Conservation (phyloP, 495 filamentous ascomycete genomes). For the Penicillium cinerascens region DNA sequence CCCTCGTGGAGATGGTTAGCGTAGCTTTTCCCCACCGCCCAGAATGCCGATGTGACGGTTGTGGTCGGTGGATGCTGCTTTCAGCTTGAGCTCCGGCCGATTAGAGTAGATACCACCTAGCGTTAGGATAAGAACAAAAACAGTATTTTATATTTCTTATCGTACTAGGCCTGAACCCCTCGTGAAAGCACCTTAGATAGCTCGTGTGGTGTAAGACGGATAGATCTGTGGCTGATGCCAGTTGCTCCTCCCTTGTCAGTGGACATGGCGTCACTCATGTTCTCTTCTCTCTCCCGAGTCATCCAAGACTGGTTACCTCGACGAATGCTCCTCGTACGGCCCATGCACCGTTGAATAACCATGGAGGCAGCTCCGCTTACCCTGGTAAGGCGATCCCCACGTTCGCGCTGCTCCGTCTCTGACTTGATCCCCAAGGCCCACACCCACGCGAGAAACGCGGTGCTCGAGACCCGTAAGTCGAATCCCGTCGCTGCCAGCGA, state of each 20-base stretch:
- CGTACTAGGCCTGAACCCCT: neutral
- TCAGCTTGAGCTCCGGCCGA: constrained; percentile 1
- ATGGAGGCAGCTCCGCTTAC: constrained; percentile 64
- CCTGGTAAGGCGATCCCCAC: constrained; percentile 38
- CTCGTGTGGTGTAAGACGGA: neutral
- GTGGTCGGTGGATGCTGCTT: constrained; percentile 7
- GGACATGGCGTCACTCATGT: constrained; percentile 5
- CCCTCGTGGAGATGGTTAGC: neutral
- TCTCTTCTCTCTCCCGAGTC: neutral
- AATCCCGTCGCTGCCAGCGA: constrained; percentile 77
- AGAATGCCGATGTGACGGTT: constrained; percentile 23
- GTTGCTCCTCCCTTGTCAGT: neutral
- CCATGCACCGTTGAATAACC: neutral
- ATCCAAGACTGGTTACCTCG: neutral
- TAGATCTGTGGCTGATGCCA: neutral
- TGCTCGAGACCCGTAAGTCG: constrained; percentile 69
- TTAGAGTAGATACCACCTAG: neutral
- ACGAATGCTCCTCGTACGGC: neutral
- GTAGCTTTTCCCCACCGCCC: constrained; percentile 8
- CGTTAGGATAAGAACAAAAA: neutral
- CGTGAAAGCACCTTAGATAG: neutral
- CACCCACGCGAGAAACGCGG: constrained; percentile 77
- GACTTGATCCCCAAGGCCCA: constrained; percentile 61
- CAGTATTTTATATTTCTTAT: neutral
- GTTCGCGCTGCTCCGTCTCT: constrained; percentile 2